Conservation (phyloP, 1,139 yeast species). For the Entelexis paramagnoliae region DNA sequence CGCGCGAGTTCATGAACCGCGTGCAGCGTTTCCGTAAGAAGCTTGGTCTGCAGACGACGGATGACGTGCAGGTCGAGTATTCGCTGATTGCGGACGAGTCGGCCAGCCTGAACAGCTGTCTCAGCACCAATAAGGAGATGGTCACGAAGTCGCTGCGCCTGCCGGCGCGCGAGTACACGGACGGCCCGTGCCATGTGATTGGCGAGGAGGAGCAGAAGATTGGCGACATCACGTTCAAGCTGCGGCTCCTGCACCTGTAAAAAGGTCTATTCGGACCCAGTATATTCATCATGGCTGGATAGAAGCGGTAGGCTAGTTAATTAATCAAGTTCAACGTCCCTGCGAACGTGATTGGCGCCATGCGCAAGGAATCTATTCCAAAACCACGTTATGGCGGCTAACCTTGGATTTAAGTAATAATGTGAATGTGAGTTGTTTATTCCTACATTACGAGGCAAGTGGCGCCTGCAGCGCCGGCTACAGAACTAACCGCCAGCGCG, state of each 20-base stretch:
- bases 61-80: slow-evolving; percentile 84
- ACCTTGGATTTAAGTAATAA: too few species aligned
- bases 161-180: slow-evolving; percentile 34
- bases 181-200: slow-evolving; percentile 38
- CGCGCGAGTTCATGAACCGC: slow-evolving; percentile 93
- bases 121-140: slow-evolving; percentile 55
- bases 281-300: too few species aligned
- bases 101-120: slow-evolving; percentile 48
- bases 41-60: slow-evolving; percentile 89
- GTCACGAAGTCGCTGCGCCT: slow-evolving; percentile 64
- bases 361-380: too few species aligned
- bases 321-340: too few species aligned
- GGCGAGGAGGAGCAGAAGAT: slow-evolving; percentile 87
- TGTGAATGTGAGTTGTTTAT: too few species aligned
- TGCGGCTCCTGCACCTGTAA: slow-evolving; percentile 58
- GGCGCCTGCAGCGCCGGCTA: too few species aligned
- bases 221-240: slow-evolving; percentile 70
- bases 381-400: too few species aligned
- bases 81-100: slow-evolving; percentile 55
- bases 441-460: too few species aligned
- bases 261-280: neutral
- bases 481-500: too few species aligned
- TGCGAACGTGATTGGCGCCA: too few species aligned
- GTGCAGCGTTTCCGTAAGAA: slow-evolving; percentile 96
- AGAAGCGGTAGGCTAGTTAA: too few species aligned